phyloP scores from a whole-genome alignment of 2,329 filamentous ascomycete genomes.

The Fusarium sp. region DNA sequence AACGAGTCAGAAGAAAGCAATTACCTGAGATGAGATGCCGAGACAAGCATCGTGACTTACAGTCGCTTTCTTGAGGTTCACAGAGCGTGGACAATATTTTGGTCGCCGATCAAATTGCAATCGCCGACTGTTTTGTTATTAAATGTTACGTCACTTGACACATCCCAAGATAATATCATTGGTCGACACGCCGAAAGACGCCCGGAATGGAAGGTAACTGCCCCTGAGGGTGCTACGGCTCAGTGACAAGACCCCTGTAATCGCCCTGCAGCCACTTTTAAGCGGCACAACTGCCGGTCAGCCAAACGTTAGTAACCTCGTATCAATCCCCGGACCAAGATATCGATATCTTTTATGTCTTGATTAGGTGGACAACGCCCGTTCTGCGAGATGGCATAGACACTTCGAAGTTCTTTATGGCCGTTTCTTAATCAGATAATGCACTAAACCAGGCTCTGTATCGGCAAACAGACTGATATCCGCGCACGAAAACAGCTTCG shows the following conservation, averaged over 20 bases:
- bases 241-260: constrained; percentile 20
- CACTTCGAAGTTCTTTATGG: fast-evolving
- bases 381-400: fast-evolving
- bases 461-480: too few species aligned
- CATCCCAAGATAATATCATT: neutral
- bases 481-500: neutral
- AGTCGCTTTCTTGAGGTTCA: neutral
- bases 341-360: neutral
- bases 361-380: neutral
- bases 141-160: constrained; percentile 30
- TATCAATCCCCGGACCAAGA: constrained; percentile 9
- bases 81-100: neutral
- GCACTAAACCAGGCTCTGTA: neutral
- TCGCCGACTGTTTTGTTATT: constrained; percentile 36
- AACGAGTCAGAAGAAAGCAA: neutral
- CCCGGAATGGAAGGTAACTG: constrained; percentile 18
- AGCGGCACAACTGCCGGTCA: constrained; percentile 4
- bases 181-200: constrained; percentile 11
- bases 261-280: constrained; percentile 12
- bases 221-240: neutral
- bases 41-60: constrained; percentile 35
- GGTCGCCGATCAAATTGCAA: constrained; percentile 23
- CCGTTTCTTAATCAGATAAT: fast-evolving
- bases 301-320: constrained; percentile 3
- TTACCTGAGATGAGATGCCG: constrained; percentile 19